A percentile compares a stretch with the other conserved stretches of the same genome.
Conservation (phyloP, 176 grass and related monocot genomes). For the Themeda triandra region DNA sequence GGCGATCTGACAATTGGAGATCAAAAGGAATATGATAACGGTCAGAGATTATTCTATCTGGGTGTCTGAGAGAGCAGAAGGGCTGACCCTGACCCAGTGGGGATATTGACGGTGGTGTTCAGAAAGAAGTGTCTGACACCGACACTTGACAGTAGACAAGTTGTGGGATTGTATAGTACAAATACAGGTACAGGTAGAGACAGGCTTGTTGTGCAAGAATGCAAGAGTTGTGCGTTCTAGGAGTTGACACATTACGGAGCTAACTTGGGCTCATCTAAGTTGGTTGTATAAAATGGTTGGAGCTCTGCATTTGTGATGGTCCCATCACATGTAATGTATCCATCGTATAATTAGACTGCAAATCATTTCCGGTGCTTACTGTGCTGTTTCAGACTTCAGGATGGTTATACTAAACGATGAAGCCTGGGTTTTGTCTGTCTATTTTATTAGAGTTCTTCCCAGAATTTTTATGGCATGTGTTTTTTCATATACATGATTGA, state of each 20-base stretch:
- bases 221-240: no score
- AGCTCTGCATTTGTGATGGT: no score
- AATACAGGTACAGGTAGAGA: not conserved
- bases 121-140: not conserved
- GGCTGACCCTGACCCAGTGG: not conserved
- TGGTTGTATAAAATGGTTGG: not conserved
- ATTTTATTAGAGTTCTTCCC: not conserved
- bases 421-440: not conserved
- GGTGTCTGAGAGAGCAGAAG: not conserved
- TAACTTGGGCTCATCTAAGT: not conserved
- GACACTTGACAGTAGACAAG: no score
- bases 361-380: not conserved
- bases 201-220: conserved; percentile 20
- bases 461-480: not conserved
- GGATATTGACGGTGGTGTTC: not conserved
- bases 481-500: no score
- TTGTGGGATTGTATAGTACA: no score
- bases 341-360: no score
- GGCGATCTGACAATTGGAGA: not conserved
- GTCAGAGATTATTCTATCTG: not conserved
- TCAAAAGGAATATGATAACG: conserved; percentile 5
- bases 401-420: not conserved
- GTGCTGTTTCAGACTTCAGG: conserved; percentile 23
- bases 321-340: no score
- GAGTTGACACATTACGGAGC: not conserved